Conservation (phyloP, 2,329 filamentous ascomycete species). For the Monilinia fructicola region DNA sequence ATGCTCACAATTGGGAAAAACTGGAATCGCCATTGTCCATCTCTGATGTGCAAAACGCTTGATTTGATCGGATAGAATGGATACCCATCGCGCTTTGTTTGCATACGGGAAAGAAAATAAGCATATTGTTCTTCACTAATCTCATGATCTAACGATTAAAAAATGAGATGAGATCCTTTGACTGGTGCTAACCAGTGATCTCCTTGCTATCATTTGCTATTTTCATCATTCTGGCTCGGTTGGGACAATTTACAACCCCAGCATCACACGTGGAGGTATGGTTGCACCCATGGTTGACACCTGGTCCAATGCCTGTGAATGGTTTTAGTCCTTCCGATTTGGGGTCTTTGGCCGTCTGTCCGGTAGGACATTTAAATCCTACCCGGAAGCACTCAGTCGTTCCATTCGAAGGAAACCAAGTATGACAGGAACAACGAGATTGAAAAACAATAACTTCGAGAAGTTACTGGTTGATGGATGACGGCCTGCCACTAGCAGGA, state of each 20-base stretch:
- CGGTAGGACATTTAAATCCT: conserved; percentile 10
- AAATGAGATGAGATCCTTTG: not conserved
- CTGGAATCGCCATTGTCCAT: not conserved
- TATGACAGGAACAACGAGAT: not conserved
- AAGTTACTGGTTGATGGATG: not conserved
- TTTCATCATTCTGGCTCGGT: not conserved
- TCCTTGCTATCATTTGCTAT: not conserved
- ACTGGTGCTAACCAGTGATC: conserved; percentile 1
- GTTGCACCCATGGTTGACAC: conserved; percentile 1
- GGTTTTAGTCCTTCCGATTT: not conserved
- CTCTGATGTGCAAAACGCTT: conserved; percentile 6
- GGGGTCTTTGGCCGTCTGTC: not conserved
- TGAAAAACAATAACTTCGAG: not conserved
- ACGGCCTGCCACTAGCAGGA: too few relatives aligned
- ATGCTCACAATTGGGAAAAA: not conserved
- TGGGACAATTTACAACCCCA: conserved; percentile 4
- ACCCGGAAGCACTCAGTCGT: not conserved
- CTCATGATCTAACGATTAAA: not conserved
- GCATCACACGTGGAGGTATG: conserved; percentile 7
- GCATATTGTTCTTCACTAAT: not conserved
- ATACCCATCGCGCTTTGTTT: not conserved
- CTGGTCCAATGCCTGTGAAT: not conserved
- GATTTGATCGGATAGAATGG: not conserved
- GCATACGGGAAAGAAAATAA: not conserved
- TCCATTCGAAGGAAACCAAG: not conserved